These are phyloP conservation scores for Suhomyces bribrorum DNA, from an alignment of 1,139 yeast genomes.

Conservation along the genomic window DNA sequence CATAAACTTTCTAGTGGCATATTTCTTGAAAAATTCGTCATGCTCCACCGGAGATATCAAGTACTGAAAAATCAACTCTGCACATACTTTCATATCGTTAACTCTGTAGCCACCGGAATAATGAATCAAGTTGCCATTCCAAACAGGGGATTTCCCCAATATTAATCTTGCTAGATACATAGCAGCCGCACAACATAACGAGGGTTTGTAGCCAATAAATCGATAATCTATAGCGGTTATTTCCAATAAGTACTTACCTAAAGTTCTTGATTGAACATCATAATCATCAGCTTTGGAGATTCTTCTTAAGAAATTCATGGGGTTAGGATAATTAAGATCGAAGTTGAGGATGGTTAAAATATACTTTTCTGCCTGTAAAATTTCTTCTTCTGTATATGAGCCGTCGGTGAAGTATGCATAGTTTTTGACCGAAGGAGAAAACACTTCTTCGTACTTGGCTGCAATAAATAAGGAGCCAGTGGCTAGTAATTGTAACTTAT, in stretches of 20 bases:
- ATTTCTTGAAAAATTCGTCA: constrained; percentile 92
- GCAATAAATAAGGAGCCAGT: constrained; percentile 90
- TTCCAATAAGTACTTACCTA: constrained; percentile 87
- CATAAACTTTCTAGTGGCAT: constrained; percentile 88
- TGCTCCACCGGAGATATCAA: constrained; percentile 83
- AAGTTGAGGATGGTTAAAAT: constrained; percentile 75
- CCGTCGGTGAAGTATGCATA: constrained; percentile 89
- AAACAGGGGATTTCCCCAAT: constrained; percentile 66
- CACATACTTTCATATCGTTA: constrained; percentile 68
- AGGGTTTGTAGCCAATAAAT: constrained; percentile 77
- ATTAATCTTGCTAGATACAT: constrained; percentile 86
- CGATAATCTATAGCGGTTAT: constrained; percentile 78
- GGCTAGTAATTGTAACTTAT: constrained; percentile 85
- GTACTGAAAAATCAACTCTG: constrained; percentile 75
- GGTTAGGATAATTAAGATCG: constrained; percentile 86
- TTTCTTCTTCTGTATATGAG: constrained; percentile 81
- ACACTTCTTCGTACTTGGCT: constrained; percentile 93
- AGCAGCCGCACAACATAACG: constrained; percentile 86
- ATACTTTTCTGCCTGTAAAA: constrained; percentile 82
- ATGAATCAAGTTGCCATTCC: constrained; percentile 84
- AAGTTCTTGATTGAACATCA: constrained; percentile 87
- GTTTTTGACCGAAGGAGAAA: constrained; percentile 83
- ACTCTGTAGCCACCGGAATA: constrained; percentile 91
- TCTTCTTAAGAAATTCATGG: constrained; percentile 90
- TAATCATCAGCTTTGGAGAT: constrained; percentile 94